Conservation (phyloP, 345 rosid species). For the Lumnitzera racemosa region DNA sequence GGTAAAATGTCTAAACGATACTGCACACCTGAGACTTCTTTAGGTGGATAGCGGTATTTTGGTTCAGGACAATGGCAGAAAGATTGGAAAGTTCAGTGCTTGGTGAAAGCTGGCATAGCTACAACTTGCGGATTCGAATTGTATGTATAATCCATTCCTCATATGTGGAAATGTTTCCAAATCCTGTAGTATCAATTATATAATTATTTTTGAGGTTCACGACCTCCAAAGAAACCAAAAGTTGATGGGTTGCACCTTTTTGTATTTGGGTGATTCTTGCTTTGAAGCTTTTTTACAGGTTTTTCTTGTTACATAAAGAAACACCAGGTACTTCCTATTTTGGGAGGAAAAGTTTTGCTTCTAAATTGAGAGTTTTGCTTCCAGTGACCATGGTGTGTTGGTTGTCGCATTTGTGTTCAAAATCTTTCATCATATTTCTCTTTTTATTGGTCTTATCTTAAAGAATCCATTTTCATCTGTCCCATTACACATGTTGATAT, state of each 20-base stretch:
- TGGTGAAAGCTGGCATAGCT: slow-evolving; percentile 6
- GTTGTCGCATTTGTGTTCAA: no score
- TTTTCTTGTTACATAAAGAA: no score
- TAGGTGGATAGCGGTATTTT: slow-evolving; percentile 22
- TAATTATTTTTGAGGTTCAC: slow-evolving; percentile 16
- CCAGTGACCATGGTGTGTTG: no score
- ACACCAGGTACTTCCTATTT: no score
- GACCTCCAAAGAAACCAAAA: slow-evolving; percentile 11
- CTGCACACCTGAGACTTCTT: slow-evolving; percentile 81
- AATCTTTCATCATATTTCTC: no score
- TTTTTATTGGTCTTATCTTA: no score
- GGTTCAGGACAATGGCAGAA: slow-evolving; percentile 2
- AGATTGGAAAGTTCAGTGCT: slow-evolving; percentile 10
- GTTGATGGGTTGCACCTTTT: slow-evolving; percentile 20
- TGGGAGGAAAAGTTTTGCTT: no score
- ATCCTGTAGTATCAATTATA: slow-evolving; percentile 22
- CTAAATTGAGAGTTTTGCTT: no score
- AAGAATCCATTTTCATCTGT: no score
- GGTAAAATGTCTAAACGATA: slow-evolving; percentile 80
- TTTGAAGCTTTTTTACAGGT: slow-evolving; percentile 20
- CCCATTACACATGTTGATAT: no score
- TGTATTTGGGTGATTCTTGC: slow-evolving; percentile 28
- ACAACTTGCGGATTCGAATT: slow-evolving; percentile 6
- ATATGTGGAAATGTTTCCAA: not conserved
- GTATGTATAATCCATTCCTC: slow-evolving; percentile 10